Evolutionary conservation across 306 rosid genomes (phyloP).

Genomic region (Sesbania bispinosa): DNA sequence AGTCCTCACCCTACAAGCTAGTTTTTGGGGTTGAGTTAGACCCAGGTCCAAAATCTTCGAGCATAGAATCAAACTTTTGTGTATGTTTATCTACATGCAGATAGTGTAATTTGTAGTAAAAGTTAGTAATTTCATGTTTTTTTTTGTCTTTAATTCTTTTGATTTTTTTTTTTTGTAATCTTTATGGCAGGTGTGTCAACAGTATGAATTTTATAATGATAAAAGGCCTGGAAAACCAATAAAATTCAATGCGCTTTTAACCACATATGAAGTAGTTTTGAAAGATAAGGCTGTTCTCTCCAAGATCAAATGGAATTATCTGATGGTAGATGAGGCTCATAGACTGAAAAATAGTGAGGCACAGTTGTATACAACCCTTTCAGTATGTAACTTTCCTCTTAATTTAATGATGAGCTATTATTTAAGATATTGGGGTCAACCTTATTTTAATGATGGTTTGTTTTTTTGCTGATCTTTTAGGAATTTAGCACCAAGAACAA

Average conservation of each 20-base stretch:
- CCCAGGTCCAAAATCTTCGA: no score
- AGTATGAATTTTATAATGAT: slow-evolving; percentile 76
- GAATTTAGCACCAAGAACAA: slow-evolving; percentile 99
- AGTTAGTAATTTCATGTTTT: not conserved
- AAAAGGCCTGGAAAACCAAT: slow-evolving; percentile 74
- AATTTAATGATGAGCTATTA: slow-evolving; percentile 7
- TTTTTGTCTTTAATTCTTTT: not conserved
- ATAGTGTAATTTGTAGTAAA: slow-evolving; percentile 11
- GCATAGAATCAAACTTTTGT: not conserved
- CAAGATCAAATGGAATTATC: slow-evolving; percentile 89
- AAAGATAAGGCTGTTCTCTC: slow-evolving; percentile 94
- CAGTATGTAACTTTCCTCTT: slow-evolving; percentile 51
- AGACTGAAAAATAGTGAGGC: slow-evolving; percentile 99
- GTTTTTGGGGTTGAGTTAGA: no score
- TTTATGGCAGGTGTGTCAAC: slow-evolving; percentile 90
- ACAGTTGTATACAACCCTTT: slow-evolving; percentile 89
- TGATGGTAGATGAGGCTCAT: slow-evolving; percentile 99
- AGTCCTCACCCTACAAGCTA: no score
- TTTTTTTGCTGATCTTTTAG: slow-evolving; percentile 39
- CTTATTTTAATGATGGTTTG: slow-evolving; percentile 3
- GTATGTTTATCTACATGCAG: not conserved
- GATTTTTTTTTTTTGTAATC: not conserved
- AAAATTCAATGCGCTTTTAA: slow-evolving; percentile 80
- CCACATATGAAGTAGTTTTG: slow-evolving; percentile 94
- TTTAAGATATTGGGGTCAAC: slow-evolving; percentile 3